A percentile compares a stretch with the other conserved stretches of the same genome.
Evolutionary conservation across 306 rosid genomes (phyloP).

Genomic region (Rosa chinensis): DNA sequence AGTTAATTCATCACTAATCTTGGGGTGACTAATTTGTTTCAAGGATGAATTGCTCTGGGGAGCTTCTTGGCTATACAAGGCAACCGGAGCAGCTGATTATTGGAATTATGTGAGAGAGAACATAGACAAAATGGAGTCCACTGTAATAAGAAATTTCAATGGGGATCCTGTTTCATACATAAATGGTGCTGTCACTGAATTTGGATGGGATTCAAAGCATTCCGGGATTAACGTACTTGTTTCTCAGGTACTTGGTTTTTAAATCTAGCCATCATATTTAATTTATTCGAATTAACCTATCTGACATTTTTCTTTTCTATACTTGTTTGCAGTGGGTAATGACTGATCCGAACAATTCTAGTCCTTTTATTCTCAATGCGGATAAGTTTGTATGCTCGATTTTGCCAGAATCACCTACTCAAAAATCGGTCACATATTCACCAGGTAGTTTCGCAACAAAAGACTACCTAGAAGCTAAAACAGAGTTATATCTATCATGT

Average conservation of each 20-base stretch:
- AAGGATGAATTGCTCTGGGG: conserved; percentile 63
- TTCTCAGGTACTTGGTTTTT: conserved; percentile 29
- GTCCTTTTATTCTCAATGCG: conserved; percentile 34
- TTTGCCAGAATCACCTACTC: conserved; percentile 36
- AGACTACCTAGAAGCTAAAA: neutral
- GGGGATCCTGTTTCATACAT: conserved; percentile 1
- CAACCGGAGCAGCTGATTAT: conserved; percentile 6
- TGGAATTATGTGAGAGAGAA: conserved; percentile 35
- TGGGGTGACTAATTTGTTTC: neutral
- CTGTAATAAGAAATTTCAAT: conserved; percentile 1
- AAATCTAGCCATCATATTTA: neutral
- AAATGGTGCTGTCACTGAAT: conserved; percentile 10
- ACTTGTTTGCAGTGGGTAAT: conserved; percentile 36
- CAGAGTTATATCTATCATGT: neutral
- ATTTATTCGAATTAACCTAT: neutral
- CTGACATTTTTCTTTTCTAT: neutral
- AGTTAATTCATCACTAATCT: neutral
- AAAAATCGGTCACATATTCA: conserved; percentile 32
- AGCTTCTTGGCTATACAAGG: conserved; percentile 53
- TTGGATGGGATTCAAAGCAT: conserved; percentile 55
- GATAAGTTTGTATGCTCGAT: conserved; percentile 43
- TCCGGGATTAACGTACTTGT: conserved; percentile 57
- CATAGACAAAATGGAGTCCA: conserved; percentile 6
- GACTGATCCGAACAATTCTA: conserved; percentile 15
- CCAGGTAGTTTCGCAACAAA: conserved; percentile 28